Conservation (phyloP, 2,329 filamentous ascomycete genomes). For the Byssothecium circinans region DNA sequence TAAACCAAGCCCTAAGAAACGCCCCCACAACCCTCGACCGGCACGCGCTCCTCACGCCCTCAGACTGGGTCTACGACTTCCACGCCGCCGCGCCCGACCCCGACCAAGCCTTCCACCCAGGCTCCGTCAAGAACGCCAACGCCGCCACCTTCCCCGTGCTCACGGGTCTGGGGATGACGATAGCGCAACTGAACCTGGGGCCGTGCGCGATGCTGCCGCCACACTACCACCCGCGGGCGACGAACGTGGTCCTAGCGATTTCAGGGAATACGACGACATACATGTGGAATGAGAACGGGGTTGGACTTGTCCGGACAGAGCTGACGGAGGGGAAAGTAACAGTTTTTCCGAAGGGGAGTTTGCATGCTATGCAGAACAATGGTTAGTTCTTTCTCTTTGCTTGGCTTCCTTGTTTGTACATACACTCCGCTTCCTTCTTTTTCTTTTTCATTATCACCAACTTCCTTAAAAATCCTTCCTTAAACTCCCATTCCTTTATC, state of each 20-base stretch:
- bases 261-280: slow-evolving; percentile 54
- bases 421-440: not conserved
- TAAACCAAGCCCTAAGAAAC: slow-evolving; percentile 39
- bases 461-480: no score
- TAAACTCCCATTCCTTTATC: no score
- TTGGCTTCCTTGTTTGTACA: no score
- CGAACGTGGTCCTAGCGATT: slow-evolving; percentile 53
- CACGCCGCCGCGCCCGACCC: slow-evolving; percentile 37
- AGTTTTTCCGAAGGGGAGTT: slow-evolving; percentile 52
- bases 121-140: slow-evolving; percentile 56
- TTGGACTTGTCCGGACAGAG: slow-evolving; percentile 44
- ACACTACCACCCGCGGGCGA: slow-evolving; percentile 54
- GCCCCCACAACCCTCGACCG: slow-evolving; percentile 52
- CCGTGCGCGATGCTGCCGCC: slow-evolving; percentile 57
- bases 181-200: slow-evolving; percentile 51
- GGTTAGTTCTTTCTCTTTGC: slow-evolving; percentile 44
- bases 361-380: slow-evolving; percentile 57
- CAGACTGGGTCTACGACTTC: slow-evolving; percentile 56
- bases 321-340: slow-evolving; percentile 53
- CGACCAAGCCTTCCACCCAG: slow-evolving; percentile 50
- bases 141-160: slow-evolving; percentile 55
- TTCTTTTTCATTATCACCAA: not conserved
- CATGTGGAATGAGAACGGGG: slow-evolving; percentile 57
- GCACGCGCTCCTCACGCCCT: slow-evolving; percentile 43
- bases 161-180: slow-evolving; percentile 51